Percentiles rank a stretch among this genome's conserved stretches.
Evolutionary conservation across 78 protist species (phyloP).

Genomic region (Dictyostelium intermedium): DNA sequence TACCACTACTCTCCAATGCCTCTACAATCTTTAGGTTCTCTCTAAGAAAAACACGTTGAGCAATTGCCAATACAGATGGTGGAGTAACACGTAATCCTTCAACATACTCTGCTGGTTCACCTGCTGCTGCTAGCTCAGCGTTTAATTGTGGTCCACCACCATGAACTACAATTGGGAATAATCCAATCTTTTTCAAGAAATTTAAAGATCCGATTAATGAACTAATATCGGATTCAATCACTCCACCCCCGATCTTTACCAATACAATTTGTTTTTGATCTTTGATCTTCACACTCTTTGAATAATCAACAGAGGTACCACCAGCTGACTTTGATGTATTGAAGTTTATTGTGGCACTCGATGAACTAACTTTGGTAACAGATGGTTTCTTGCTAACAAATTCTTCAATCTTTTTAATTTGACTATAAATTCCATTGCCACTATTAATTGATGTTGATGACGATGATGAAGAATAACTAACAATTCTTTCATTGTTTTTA

Average conservation of each 20-base stretch:
- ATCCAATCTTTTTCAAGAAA: constrained; percentile 42
- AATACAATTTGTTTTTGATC: constrained; percentile 66
- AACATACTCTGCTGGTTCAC: constrained; percentile 75
- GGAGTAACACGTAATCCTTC: constrained; percentile 87
- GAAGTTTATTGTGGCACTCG: neutral
- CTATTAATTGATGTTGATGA: neutral
- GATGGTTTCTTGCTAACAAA: constrained; percentile 30
- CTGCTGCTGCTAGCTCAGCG: constrained; percentile 46
- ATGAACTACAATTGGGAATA: constrained; percentile 81
- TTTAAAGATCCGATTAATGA: constrained; percentile 37
- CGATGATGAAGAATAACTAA: neutral
- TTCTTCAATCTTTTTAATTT: constrained; percentile 28
- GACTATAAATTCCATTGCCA: neutral
- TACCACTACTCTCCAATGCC: constrained; percentile 59
- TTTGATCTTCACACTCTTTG: constrained; percentile 11
- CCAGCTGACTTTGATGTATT: neutral
- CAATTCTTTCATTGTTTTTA: neutral
- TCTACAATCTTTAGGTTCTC: constrained; percentile 77
- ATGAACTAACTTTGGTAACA: neutral
- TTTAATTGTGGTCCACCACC: constrained; percentile 91
- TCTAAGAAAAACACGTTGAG: constrained; percentile 67
- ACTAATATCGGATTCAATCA: constrained; percentile 67
- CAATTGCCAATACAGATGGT: constrained; percentile 72
- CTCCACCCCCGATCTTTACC: constrained; percentile 88
- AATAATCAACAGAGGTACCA: neutral